Conservation (phyloP, 169 alveolate species). For the Eimeria maxima region DNA sequence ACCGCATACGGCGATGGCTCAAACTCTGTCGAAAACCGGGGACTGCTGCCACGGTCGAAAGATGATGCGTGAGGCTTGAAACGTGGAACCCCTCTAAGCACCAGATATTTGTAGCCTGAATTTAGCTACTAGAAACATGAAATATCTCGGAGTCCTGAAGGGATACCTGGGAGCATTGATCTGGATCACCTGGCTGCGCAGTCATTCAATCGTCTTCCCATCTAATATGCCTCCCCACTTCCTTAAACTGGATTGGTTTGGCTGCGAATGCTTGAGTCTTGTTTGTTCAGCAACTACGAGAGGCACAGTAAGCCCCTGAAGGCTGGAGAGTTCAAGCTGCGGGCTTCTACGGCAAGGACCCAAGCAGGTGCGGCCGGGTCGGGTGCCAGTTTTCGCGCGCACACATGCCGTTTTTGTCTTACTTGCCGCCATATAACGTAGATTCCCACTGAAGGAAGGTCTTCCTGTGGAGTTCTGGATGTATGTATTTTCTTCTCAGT, state of each 20-base stretch:
- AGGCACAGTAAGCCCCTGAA: background rate
- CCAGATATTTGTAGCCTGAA: too few relatives aligned
- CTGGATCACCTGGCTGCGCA: too few relatives aligned
- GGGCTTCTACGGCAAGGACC: constrained; percentile 44
- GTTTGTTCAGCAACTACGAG: background rate
- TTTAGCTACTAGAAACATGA: too few relatives aligned
- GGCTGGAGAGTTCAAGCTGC: constrained; percentile 24
- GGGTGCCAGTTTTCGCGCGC: background rate
- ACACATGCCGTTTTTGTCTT: background rate
- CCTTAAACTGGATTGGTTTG: background rate
- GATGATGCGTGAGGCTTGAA: background rate
- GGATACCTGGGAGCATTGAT: too few relatives aligned
- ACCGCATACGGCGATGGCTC: background rate
- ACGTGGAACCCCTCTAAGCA: background rate
- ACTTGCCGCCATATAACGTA: background rate
- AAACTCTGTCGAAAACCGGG: background rate
- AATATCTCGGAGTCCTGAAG: too few relatives aligned
- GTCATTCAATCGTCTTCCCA: background rate
- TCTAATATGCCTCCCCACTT: background rate
- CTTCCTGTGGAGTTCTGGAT: background rate
- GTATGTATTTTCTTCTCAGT: constrained; percentile 57
- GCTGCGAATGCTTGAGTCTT: background rate
- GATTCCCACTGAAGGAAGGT: background rate
- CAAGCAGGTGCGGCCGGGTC: constrained; percentile 22
- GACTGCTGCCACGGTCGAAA: background rate